Evolutionary conservation across 2,329 filamentous ascomycete genomes (phyloP), one percentile per base, ranked within the genome.

Genomic region (Torrubiella hemipterigena): DNA sequence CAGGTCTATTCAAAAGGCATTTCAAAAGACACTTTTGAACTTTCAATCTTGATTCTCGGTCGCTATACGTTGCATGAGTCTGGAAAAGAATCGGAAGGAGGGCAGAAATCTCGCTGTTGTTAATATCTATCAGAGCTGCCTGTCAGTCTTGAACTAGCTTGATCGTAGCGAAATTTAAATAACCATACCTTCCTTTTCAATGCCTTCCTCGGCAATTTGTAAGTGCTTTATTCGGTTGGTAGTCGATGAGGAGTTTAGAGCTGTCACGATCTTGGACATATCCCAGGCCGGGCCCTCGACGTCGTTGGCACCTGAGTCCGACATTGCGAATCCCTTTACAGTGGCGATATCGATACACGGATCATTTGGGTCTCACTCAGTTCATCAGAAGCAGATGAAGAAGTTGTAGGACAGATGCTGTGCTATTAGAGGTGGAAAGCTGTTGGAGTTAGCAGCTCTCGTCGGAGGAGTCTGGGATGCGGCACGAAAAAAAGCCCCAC

Each of bases 51-150:
- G 91, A 96, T 41, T 73, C 64, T 46, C 87, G 77, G 58, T 98
- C 91, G 55, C 77, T 63, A 56, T 96, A 98, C 44, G 81, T 75
- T 38, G 83, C 73, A 50, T 95, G 86, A 31, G 87, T 95, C 51
- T 76, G 75, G 59, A 96, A 89, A 19, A 98, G 72, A 20, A 86
- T 63, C 38, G 74, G 69, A 40, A 93, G 61, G 31, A 91, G 54
- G 36, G 56, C 52, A 30, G 65, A 57, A 33, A 73, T 57, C 31
- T 67, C 54, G 27, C 64, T 53, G 52, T 56, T 51, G 35, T 67
- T 60, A 45, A 68, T 51, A 37, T 59, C 68, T 69, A 42, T 24
- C 39, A 34, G 19, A 27, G 37, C 18, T 29, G 22, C n/a, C n/a
- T n/a, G n/a, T n/a, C n/a, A 20, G 11, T 17, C 3, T 29, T 28